phyloP scores from a whole-genome alignment of 1,139 yeast species.

The Saccharomyces hybrid region DNA sequence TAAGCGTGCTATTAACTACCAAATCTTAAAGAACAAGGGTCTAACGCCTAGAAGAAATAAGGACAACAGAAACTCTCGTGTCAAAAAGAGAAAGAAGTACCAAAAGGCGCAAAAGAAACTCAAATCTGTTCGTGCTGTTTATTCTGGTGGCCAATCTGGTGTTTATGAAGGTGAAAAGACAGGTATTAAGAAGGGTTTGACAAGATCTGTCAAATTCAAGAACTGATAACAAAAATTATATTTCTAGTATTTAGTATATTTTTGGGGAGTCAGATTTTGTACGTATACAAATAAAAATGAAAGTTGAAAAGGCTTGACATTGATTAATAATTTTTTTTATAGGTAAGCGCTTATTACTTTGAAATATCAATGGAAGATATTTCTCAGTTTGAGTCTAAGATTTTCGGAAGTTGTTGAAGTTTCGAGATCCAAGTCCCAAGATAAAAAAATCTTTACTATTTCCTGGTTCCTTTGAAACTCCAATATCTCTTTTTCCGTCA shows the following conservation, averaged over 20 bases:
- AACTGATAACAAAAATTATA: constrained; percentile 9
- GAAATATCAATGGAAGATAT: constrained; percentile 1
- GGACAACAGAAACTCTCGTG: constrained; percentile 91
- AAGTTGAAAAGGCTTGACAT: background rate
- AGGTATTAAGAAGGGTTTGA: constrained; percentile 90
- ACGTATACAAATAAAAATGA: background rate
- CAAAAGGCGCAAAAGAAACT: constrained; percentile 92
- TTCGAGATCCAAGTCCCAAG: constrained; percentile 30
- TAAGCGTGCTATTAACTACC: constrained; percentile 90
- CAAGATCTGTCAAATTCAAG: constrained; percentile 72
- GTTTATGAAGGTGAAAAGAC: constrained; percentile 92
- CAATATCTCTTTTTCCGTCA: constrained; percentile 17
- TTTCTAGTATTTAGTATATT: constrained; percentile 1
- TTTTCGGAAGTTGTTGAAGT: constrained; percentile 3
- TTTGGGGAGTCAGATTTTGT: background rate
- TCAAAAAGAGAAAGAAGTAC: constrained; percentile 95
- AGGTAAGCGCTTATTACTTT: background rate
- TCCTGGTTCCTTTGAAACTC: constrained; percentile 20
- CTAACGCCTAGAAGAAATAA: constrained; percentile 87
- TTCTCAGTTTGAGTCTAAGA: constrained; percentile 10
- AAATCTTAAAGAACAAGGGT: constrained; percentile 91
- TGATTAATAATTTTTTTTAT: background rate
- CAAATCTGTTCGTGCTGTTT: constrained; percentile 81
- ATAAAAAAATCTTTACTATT: constrained; percentile 27
- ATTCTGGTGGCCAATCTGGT: constrained; percentile 61